phyloP scores from a whole-genome alignment of 2,329 filamentous ascomycete species.

The Cryphonectria parasitica region DNA sequence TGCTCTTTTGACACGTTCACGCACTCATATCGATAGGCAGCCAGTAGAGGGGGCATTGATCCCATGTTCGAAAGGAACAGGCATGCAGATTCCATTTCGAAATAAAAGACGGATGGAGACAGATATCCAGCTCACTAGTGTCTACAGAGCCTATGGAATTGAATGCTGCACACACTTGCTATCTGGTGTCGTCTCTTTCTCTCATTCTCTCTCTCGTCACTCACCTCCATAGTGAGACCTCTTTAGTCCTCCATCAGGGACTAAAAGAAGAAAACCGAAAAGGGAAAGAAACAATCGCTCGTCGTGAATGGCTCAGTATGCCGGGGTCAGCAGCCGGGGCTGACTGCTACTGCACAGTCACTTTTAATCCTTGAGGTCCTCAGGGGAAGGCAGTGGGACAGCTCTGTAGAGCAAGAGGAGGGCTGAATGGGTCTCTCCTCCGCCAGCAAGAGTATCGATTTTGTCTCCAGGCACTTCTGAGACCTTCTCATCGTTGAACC shows the following conservation, averaged over 20 bases:
- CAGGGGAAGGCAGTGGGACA: constrained; percentile 66
- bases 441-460: constrained; percentile 86
- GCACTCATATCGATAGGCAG: background rate
- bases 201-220: too few relatives aligned
- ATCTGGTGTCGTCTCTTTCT: background rate
- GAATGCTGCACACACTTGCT: background rate
- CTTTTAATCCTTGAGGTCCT: constrained; percentile 45
- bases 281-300: constrained; percentile 5
- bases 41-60: background rate
- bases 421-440: constrained; percentile 84
- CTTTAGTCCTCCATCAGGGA: background rate
- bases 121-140: background rate
- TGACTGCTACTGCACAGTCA: background rate
- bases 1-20: background rate
- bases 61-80: background rate
- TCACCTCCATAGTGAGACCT: background rate
- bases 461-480: constrained; percentile 89
- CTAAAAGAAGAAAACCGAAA: background rate
- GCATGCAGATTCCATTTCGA: background rate
- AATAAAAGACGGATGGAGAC: background rate
- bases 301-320: background rate
- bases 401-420: constrained; percentile 80
- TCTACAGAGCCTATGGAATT: constrained; percentile 9
- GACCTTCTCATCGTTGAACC: constrained; percentile 99
- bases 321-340: background rate